Evolutionary conservation across 83 land plant species (phyloP), one percentile per base, ranked within the genome.

Genomic region (Picea engelmannii): DNA sequence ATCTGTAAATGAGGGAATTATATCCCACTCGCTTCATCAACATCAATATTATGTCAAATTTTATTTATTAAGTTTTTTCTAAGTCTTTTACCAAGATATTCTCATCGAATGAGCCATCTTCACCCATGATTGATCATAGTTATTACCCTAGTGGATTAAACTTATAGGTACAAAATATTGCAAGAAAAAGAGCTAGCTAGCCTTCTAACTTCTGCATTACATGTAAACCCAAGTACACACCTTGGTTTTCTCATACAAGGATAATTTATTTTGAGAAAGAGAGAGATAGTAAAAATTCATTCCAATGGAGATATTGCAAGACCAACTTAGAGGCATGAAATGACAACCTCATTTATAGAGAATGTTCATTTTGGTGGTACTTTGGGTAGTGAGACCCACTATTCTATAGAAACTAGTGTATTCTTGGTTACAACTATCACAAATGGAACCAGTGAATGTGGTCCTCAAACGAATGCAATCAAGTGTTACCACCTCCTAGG

Each of bases 401-500:
- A 82, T 66, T 66, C 66, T 66, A 82, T 85, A 77, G 62, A 2
- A 13, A 38, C 35, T 15, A 84, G 84, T 66, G 62, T 82, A 60
- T 83, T 84, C 78, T 60, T 66, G 64, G 84, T 9, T 55, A 61
- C 79, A 7, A 84, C 85, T 80, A 82, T 68, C 4, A 78, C 63
- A 18, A 83, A 42, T 83, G 70, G 76, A 25, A 85, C 84, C 24
- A 82, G 62, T 80, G 94, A 88, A 60, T 78, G 68, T 84, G 61
- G 77, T 23, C 89, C 78, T 23, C 84, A 83, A 63, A 25, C 67
- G 59, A 25, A 85, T 83, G 92, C 86, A 66, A 82, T 77, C 67
- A 82, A 78, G 69, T 84, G 68, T 66, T 66, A 13, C 66, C 83
- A 4, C 83, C 89, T 16, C 60, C 83, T 5, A 40, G 85, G 79